A percentile compares a stretch with the other conserved stretches of the same genome.
Evolutionary conservation across 441 rosid genomes (phyloP).

Genomic region (Pelargonium citronellum): DNA sequence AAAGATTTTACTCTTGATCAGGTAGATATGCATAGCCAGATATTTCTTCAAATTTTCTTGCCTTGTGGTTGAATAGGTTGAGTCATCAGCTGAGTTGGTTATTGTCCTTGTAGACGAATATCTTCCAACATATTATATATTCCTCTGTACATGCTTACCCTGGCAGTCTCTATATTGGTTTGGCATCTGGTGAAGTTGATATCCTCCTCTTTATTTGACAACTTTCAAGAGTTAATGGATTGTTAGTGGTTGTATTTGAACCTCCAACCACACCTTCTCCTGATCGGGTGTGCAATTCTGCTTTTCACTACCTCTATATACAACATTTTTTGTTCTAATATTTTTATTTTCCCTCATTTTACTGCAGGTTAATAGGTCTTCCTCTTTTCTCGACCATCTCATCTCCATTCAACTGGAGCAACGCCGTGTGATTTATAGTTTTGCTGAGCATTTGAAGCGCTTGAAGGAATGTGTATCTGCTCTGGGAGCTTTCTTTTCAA

Average conservation of each 20-base stretch:
- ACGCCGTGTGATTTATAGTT: constrained; percentile 54
- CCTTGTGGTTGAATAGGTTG: no score
- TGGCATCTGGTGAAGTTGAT: no score
- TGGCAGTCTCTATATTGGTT: no score
- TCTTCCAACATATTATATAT: no score
- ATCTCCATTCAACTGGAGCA: constrained; percentile 68
- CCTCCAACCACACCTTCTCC: neutral
- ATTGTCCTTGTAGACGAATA: no score
- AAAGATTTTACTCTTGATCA: constrained; percentile 72
- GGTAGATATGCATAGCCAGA: constrained; percentile 34
- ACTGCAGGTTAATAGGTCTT: constrained; percentile 59
- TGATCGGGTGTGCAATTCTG: neutral
- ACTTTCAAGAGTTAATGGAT: no score
- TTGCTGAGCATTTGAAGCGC: constrained; percentile 46
- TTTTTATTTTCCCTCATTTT: constrained; percentile 13
- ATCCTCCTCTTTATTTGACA: no score
- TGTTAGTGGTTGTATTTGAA: no score
- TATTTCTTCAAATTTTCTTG: no score
- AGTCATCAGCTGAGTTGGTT: no score
- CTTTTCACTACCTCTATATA: neutral
- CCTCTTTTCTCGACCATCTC: constrained; percentile 82
- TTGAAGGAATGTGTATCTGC: constrained; percentile 40
- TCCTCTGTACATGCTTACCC: no score
- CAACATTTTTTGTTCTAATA: constrained; percentile 7
- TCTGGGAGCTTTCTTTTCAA: constrained; percentile 36